These are phyloP conservation scores for Vitis cinerea DNA, from an alignment of 164 flowering plant species.

Conservation along the genomic window DNA sequence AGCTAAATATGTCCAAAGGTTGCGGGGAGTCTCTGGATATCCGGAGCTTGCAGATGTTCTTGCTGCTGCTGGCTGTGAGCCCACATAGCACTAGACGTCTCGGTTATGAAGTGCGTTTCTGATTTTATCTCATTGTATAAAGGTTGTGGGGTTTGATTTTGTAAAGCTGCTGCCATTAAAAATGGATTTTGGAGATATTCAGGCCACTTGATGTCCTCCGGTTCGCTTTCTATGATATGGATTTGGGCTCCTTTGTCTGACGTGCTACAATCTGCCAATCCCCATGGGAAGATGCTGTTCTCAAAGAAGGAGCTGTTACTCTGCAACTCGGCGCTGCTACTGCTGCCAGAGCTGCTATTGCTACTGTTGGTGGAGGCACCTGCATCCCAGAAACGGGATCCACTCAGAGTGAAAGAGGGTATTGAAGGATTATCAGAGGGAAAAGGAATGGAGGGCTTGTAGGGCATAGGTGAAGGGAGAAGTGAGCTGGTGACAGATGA, in stretches of 20 bases:
- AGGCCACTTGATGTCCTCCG: slow-evolving; percentile 23
- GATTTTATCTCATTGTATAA: slow-evolving; percentile 26
- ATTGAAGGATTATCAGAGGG: slow-evolving; percentile 10
- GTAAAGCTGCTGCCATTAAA: slow-evolving; percentile 23
- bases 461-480: slow-evolving; percentile 5
- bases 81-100: slow-evolving; percentile 13
- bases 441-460: slow-evolving; percentile 14
- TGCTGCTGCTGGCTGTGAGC: slow-evolving; percentile 23
- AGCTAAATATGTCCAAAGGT: slow-evolving; percentile 19
- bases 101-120: slow-evolving; percentile 15
- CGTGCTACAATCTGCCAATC: slow-evolving; percentile 19
- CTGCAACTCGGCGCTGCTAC: slow-evolving; percentile 1
- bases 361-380: slow-evolving; percentile 13
- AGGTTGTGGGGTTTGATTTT: slow-evolving; percentile 19
- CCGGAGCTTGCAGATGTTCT: slow-evolving; percentile 15
- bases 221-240: slow-evolving; percentile 14
- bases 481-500: slow-evolving; percentile 12
- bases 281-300: slow-evolving; percentile 20
- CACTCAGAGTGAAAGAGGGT: slow-evolving; percentile 5
- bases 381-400: slow-evolving; percentile 21
- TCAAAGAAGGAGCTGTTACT: slow-evolving; percentile 18
- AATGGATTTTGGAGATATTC: slow-evolving; percentile 24
- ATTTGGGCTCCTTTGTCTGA: slow-evolving; percentile 20
- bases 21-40: slow-evolving; percentile 23
- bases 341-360: slow-evolving; percentile 13